phyloP scores from a whole-genome alignment of 2,329 filamentous ascomycete genomes.

The Tricladium varicosporioides region DNA sequence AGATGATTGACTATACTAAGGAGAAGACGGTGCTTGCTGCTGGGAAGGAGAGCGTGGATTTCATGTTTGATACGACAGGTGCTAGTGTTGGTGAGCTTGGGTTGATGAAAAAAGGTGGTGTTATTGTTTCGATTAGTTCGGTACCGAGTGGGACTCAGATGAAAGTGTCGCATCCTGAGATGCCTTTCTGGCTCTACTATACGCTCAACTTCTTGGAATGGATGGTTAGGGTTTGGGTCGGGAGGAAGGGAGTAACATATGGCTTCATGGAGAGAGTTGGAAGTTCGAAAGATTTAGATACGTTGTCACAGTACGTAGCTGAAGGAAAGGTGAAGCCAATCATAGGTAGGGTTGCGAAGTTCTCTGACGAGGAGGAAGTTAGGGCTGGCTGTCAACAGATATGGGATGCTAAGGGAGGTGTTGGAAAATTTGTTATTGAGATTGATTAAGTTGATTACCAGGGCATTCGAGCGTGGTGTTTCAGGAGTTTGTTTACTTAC shows the following conservation, averaged over 20 bases:
- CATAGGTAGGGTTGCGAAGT: slow-evolving; percentile 34
- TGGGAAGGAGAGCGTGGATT: slow-evolving; percentile 38
- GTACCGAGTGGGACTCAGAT: slow-evolving; percentile 36
- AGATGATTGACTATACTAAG: slow-evolving; percentile 41
- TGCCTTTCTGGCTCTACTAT: slow-evolving; percentile 26
- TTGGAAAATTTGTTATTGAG: slow-evolving; percentile 42
- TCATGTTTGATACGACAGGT: slow-evolving; percentile 43
- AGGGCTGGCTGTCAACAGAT: slow-evolving; percentile 37
- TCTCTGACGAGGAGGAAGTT: slow-evolving; percentile 38
- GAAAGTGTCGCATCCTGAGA: slow-evolving; percentile 28
- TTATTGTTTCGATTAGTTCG: slow-evolving; percentile 39
- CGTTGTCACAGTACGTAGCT: slow-evolving; percentile 30
- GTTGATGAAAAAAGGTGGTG: slow-evolving; percentile 37
- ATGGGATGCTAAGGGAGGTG: slow-evolving; percentile 38
- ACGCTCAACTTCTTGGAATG: slow-evolving; percentile 34
- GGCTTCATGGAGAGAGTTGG: slow-evolving; percentile 36
- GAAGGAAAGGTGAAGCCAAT: slow-evolving; percentile 35
- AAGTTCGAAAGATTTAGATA: slow-evolving; percentile 35
- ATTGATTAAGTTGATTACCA: slow-evolving; percentile 19
- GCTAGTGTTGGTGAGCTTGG: slow-evolving; percentile 36
- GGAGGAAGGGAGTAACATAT: slow-evolving; percentile 8
- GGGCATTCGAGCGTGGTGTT: no score
- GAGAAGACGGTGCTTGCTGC: slow-evolving; percentile 33
- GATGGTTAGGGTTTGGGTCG: slow-evolving; percentile 23
- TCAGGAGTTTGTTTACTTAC: neutral